Conservation (phyloP, 163 green algal species). For the Scenedesmus sp. region DNA sequence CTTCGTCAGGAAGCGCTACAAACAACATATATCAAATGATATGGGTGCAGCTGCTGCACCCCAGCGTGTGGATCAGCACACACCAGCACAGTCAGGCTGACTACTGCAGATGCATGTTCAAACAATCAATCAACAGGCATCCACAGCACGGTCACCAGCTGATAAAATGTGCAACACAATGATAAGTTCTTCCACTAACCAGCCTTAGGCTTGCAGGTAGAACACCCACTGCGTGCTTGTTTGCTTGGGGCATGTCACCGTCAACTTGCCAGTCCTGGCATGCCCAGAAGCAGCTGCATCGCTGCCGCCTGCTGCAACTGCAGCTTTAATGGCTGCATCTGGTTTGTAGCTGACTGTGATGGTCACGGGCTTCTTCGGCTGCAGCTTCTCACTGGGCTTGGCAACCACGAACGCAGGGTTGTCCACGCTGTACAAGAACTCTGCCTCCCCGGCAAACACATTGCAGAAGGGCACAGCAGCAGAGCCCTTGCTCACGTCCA, state of each 20-base stretch:
- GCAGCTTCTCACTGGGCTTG: conserved; percentile 74
- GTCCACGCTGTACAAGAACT: conserved; percentile 81
- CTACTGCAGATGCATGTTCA: background rate
- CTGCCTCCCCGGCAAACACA: conserved; percentile 76
- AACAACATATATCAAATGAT: background rate
- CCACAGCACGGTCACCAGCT: background rate
- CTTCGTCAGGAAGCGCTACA: no score
- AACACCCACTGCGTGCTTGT: conserved; percentile 79
- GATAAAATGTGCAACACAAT: background rate
- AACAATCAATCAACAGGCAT: background rate
- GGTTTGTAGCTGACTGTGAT: conserved; percentile 79
- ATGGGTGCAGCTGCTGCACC: background rate
- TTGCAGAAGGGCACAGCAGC: conserved; percentile 82
- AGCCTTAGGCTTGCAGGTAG: conserved; percentile 78
- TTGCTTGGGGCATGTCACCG: conserved; percentile 78
- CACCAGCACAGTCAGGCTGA: background rate
- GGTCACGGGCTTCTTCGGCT: conserved; percentile 77
- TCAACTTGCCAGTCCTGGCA: conserved; percentile 78
- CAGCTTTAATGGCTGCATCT: conserved; percentile 36
- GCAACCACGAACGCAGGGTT: conserved; percentile 81
- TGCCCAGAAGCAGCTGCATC: conserved; percentile 5
- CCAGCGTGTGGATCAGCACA: conserved; percentile 1
- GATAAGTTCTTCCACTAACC: background rate
- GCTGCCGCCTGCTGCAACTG: conserved; percentile 34
- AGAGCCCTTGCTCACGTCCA: conserved; percentile 69